Evolutionary conservation across 176 grass and related monocot genomes (phyloP).

Genomic region (Ananas comosus): DNA sequence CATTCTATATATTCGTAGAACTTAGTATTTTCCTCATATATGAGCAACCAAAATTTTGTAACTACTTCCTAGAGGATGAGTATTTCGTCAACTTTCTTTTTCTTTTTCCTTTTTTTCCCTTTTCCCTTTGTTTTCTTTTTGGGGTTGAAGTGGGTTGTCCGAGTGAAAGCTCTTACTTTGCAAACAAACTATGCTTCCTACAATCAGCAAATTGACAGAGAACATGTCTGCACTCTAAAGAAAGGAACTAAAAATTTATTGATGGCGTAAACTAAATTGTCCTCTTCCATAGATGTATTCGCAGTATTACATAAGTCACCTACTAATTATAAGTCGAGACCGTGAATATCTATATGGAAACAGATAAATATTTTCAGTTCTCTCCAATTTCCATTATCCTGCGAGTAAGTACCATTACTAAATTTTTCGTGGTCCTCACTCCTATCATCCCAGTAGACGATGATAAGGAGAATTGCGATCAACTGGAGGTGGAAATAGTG

Average conservation of each 20-base stretch:
- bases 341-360: too few relatives aligned
- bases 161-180: background rate
- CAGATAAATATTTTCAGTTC: too few relatives aligned
- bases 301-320: too few relatives aligned
- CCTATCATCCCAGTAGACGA: constrained; percentile 20
- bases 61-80: too few relatives aligned
- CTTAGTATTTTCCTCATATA: too few relatives aligned
- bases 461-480: constrained; percentile 15
- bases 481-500: background rate
- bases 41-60: too few relatives aligned
- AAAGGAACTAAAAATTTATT: background rate
- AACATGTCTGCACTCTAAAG: background rate
- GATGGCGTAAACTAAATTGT: background rate
- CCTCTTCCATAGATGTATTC: too few relatives aligned
- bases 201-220: background rate
- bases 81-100: background rate
- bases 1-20: too few relatives aligned
- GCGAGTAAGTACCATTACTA: background rate
- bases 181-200: background rate
- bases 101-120: background rate
- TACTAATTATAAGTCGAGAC: background rate
- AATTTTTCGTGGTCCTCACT: constrained; percentile 5
- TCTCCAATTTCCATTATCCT: too few relatives aligned
- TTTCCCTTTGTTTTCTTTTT: background rate
- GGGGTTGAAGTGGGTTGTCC: background rate